Evolutionary conservation across 768 basidiomycete species (phyloP).

Genomic region (Podaxis rugospora): DNA sequence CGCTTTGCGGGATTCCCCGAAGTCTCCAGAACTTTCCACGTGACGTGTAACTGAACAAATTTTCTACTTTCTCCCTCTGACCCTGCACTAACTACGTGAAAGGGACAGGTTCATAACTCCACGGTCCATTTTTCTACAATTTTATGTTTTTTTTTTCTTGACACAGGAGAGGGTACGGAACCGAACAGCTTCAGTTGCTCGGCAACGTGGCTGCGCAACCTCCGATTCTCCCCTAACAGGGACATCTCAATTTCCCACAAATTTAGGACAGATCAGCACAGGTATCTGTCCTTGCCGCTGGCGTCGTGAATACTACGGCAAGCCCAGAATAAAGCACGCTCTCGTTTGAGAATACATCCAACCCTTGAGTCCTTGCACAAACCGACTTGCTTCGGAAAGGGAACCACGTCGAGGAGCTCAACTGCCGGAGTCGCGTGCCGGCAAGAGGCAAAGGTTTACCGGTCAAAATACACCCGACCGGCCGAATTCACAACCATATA

Average conservation of each 20-base stretch:
- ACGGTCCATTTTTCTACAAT: neutral
- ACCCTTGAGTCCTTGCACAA: neutral
- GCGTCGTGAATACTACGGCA: neutral
- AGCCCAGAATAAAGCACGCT: neutral
- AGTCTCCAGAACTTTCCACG: conserved; percentile 30
- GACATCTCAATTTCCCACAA: conserved; percentile 1
- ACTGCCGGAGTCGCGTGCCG: neutral
- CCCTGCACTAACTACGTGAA: neutral
- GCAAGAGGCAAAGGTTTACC: neutral
- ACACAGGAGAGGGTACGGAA: neutral
- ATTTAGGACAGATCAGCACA: neutral
- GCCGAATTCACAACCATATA: neutral
- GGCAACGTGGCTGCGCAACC: neutral
- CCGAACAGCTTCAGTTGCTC: neutral
- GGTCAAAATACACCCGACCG: neutral
- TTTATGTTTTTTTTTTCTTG: neutral
- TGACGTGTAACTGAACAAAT: conserved; percentile 3
- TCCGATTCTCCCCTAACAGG: neutral
- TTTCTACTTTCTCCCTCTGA: neutral
- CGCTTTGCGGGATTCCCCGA: conserved; percentile 14
- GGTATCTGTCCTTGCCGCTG: neutral
- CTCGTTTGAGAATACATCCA: neutral
- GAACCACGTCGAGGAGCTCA: neutral
- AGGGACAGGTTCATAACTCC: neutral
- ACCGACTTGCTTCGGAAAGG: neutral